Base-by-base conservation (phyloP, 1,139 yeast species). In the Hyphopichia buzzinii region DNA sequence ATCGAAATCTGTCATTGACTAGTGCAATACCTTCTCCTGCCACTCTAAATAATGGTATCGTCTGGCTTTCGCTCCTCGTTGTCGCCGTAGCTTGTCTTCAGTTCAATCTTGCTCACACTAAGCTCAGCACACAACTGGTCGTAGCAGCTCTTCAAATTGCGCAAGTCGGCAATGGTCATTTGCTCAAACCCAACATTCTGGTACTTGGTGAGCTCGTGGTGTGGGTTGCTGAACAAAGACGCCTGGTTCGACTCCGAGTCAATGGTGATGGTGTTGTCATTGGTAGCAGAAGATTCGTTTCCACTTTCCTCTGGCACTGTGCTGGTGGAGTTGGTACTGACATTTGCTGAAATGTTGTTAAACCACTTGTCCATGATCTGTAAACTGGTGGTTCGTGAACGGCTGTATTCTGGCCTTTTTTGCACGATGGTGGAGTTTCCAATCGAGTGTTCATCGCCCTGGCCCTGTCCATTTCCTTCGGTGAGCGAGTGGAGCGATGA, bases 311-410 rank as follows among this genome's bases (percentile, higher is more conserved):
- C 17, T 15, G 12, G 8, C 16, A 7, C 10, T 4, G 11, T 27
- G 15, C 11, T 27, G 12, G 16, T 11, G 22, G 5, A 14, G 22
- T 17, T 29, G 22, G 8, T 29, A 12, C 32, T 35, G 17, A 14
- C 29, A 17, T 33, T 35, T 4, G 39, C 35, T 4, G 23, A 16
- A 4, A 30, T 11, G 41, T 66, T 68, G 40, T 57, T 63, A 42
- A 70, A 64, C 74, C 74, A 70, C 42, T 62, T 66, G 40, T 70
- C 76, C 71, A 70, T 65, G 23, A 68, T 56, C 44, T 69, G 75
- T 27, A 67, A 47, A 42, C 74, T 67, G 23, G 72, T 50, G 8
- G 72, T 61, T 40, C 74, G 54, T 31, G 56, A 54, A 31, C 71
- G 47, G n/a, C 39, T 33, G 37, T 53, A 52, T 15, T 63, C 67